These are phyloP conservation scores for Globisporangium emineosum DNA, from an alignment of 352 stramenopile species.

Conservation along the genomic window DNA sequence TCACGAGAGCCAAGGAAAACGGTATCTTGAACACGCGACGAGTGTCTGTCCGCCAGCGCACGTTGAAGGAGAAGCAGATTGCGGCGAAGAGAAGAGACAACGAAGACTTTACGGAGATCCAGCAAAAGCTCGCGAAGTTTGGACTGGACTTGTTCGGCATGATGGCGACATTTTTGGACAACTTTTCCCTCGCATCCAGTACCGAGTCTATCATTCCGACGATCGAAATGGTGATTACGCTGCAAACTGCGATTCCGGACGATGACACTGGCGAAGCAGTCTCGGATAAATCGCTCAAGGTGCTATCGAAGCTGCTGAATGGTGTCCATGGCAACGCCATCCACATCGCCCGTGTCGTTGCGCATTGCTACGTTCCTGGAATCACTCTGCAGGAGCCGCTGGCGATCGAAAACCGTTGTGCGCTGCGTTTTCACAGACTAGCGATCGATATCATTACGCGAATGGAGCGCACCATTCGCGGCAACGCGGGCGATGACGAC, in stretches of 20 bases:
- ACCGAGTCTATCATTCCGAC: slow-evolving; percentile 74
- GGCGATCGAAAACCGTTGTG: slow-evolving; percentile 44
- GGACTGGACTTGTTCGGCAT: slow-evolving; percentile 61
- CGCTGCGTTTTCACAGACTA: slow-evolving; percentile 66
- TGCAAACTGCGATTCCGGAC: slow-evolving; percentile 53
- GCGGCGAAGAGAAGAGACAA: slow-evolving; percentile 17
- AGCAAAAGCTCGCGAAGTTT: slow-evolving; percentile 43
- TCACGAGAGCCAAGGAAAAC: slow-evolving; percentile 9
- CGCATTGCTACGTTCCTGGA: slow-evolving; percentile 74
- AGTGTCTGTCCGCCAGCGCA: slow-evolving; percentile 13
- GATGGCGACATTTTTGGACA: slow-evolving; percentile 50
- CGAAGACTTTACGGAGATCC: slow-evolving; percentile 20
- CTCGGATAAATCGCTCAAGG: slow-evolving; percentile 34
- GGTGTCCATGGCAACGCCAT: slow-evolving; percentile 50
- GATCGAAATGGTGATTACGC: slow-evolving; percentile 56
- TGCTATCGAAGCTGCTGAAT: slow-evolving; percentile 46
- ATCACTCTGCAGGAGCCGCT: slow-evolving; percentile 64
- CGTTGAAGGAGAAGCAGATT: slow-evolving; percentile 17
- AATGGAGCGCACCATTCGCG: slow-evolving; percentile 26
- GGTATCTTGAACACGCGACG: not conserved
- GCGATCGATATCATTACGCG: slow-evolving; percentile 47
- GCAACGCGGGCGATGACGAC: slow-evolving; percentile 20
- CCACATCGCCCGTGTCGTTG: slow-evolving; percentile 51
- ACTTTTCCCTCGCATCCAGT: slow-evolving; percentile 60
- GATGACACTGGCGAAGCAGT: slow-evolving; percentile 35